These are phyloP conservation scores for Euryodendron excelsum DNA, from an alignment of 148 eudicot genomes.

Conservation along the genomic window DNA sequence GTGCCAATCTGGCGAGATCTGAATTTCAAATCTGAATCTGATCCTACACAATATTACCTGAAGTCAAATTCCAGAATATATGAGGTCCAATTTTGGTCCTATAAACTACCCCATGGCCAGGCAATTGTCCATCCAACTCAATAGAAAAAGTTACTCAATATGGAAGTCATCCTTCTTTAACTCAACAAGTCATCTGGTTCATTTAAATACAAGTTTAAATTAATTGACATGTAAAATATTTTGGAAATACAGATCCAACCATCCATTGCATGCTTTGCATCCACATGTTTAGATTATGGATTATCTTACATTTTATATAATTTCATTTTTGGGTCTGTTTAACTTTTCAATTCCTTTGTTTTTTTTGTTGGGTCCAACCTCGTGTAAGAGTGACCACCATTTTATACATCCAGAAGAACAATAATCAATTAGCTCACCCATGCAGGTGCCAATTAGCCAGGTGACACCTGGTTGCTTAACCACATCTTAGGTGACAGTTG, in stretches of 20 bases:
- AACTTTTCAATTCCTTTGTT: neutral
- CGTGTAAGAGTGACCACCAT: constrained; percentile 4
- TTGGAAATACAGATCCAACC: neutral
- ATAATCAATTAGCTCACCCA: neutral
- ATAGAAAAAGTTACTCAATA: neutral
- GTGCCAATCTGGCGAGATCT: neutral
- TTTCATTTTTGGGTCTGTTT: neutral
- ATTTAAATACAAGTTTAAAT: neutral
- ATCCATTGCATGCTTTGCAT: neutral
- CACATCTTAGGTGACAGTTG: neutral
- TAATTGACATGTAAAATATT: neutral
- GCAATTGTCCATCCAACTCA: constrained; percentile 1
- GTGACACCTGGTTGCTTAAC: neutral
- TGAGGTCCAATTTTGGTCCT: neutral
- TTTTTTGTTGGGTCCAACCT: neutral
- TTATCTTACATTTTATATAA: neutral
- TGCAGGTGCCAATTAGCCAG: neutral
- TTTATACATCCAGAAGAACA: neutral
- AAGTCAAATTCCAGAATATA: neutral
- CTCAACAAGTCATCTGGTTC: neutral
- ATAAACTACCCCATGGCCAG: neutral
- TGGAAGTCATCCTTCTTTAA: neutral
- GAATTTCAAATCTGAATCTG: neutral
- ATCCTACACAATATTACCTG: neutral
- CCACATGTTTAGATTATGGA: neutral